Conservation (phyloP, 805 yeast species). For the Wickerhamiella siamensis region DNA sequence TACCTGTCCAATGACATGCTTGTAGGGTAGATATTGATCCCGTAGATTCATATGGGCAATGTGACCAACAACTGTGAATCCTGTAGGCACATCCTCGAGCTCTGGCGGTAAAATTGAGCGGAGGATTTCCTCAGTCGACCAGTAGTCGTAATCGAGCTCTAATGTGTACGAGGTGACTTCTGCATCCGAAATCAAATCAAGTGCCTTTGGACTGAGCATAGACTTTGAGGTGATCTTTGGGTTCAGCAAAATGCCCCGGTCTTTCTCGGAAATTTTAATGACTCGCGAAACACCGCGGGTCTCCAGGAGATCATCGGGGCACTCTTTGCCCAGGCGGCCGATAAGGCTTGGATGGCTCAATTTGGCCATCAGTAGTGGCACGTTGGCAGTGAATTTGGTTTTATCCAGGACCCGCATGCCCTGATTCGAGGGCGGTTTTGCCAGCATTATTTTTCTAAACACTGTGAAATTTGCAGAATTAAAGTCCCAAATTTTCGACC, state of each 20-base stretch:
- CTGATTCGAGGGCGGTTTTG: conserved; percentile 51
- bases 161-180: conserved; percentile 40
- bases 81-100: conserved; percentile 66
- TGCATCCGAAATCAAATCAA: conserved; percentile 34
- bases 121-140: conserved; percentile 84
- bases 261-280: conserved; percentile 27
- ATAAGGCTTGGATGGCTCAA: conserved; percentile 53
- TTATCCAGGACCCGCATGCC: conserved; percentile 55
- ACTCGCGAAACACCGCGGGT: conserved; percentile 62
- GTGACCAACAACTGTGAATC: conserved; percentile 90
- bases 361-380: conserved; percentile 50
- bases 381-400: conserved; percentile 40
- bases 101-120: conserved; percentile 62
- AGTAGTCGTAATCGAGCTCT: conserved; percentile 53
- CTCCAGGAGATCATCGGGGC: conserved; percentile 43
- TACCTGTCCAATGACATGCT: conserved; percentile 71
- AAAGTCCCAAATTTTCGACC: background rate
- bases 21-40: conserved; percentile 73
- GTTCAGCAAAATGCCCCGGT: conserved; percentile 46
- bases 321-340: conserved; percentile 44
- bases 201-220: conserved; percentile 31
- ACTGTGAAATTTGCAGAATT: background rate
- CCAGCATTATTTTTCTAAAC: background rate
- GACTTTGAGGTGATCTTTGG: conserved; percentile 28
- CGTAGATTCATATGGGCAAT: conserved; percentile 83